Base-by-base conservation (phyloP, 140 eudicot genomes). In the Bidens hawaiensis region DNA sequence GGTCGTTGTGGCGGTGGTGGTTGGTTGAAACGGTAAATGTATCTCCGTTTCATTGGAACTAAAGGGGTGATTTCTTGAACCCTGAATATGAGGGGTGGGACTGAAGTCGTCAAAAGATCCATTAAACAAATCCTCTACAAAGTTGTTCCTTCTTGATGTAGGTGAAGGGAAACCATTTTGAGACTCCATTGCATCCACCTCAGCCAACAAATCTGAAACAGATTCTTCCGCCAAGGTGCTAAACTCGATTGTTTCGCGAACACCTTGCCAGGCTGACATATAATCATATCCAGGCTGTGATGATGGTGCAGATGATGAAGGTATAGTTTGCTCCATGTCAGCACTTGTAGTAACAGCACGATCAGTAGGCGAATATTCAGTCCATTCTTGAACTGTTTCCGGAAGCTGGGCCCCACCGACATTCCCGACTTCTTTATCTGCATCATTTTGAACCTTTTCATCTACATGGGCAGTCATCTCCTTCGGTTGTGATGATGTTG, bases 111-210 rank as follows among this genome's bases (percentile, higher is more conserved):
- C 96, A 33, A 86, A 79, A 5, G 87, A 79, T 6, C 80, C 80
- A 41, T 47, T 59, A 57, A 73, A 82, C 24, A 78, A 59, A 71
- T 83, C 95, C 67, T 84, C 80, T n/a, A 68, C 82, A 75, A 69
- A 85, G 59, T 1, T 47, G 53, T 77, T 81, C 76, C 85, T 85
- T 59, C 71, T 81, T 28, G 97, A 85, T 4, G 88, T 85, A 10
- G 97, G 97, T 24, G 97, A 85, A 53, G 83, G 66, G 70, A 81
- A 75, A 24, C 85, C 89, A 47, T 80, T 64, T 43, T 79, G 89
- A 36, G 97, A 86, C 76, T 90, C 97, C 95, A 90, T 83, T 16
- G 97, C 95, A 64, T 83, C 97, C 12, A 86, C 97, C 79, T 89
- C 89, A 22, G 97, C 90, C 67, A 89, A 66, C 36, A 89, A 65